phyloP scores from a whole-genome alignment of 2,329 filamentous ascomycete species.

The Apiospora phragmitis region DNA sequence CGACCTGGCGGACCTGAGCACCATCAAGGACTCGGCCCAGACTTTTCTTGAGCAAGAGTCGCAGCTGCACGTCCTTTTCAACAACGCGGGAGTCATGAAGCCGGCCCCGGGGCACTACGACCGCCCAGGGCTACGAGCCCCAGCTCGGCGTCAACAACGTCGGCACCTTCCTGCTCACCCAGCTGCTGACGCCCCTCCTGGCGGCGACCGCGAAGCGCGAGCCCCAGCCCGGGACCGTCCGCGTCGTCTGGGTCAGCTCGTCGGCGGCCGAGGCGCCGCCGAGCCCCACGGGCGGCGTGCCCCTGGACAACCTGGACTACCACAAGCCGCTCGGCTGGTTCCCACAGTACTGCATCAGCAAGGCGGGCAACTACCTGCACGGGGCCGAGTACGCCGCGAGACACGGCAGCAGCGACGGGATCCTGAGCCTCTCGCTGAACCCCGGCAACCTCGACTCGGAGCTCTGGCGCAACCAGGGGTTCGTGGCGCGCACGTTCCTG shows the following conservation, averaged over 20 bases:
- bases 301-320: slow-evolving; percentile 26
- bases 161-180: slow-evolving; percentile 31
- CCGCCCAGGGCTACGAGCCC: slow-evolving; percentile 34
- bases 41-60: slow-evolving; percentile 36
- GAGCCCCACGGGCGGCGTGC: slow-evolving; percentile 25
- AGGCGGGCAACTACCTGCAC: slow-evolving; percentile 31
- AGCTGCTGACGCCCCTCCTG: slow-evolving; percentile 28
- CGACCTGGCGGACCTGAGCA: slow-evolving; percentile 39
- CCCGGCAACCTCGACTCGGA: slow-evolving; percentile 30
- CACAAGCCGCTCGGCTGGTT: not conserved
- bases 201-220: slow-evolving; percentile 22
- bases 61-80: slow-evolving; percentile 40
- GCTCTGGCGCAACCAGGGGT: slow-evolving; percentile 24
- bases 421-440: slow-evolving; percentile 28
- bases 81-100: slow-evolving; percentile 41
- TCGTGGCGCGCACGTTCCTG: slow-evolving; percentile 12
- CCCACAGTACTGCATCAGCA: slow-evolving; percentile 30
- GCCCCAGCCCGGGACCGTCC: slow-evolving; percentile 19
- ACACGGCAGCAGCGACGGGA: slow-evolving; percentile 22
- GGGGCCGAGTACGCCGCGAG: slow-evolving; percentile 28
- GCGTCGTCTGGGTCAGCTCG: slow-evolving; percentile 33
- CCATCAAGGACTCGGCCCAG: slow-evolving; percentile 37
- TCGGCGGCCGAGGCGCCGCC: slow-evolving; percentile 26
- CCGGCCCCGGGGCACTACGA: slow-evolving; percentile 33
- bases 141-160: slow-evolving; percentile 32